These are phyloP conservation scores for Gelatoporia subvermispora DNA, from an alignment of 768 basidiomycete species.

Conservation along the genomic window DNA sequence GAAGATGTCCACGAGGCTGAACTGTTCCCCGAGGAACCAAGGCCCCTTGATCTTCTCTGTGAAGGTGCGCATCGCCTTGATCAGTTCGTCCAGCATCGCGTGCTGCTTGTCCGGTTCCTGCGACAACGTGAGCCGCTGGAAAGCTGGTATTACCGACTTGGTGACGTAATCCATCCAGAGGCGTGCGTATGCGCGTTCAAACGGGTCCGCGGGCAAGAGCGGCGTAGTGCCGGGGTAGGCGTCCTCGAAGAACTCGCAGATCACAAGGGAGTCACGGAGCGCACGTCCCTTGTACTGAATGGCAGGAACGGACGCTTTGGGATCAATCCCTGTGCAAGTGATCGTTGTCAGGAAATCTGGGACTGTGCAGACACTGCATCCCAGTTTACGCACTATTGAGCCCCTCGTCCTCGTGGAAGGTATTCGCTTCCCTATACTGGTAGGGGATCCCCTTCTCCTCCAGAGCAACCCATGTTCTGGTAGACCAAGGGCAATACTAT, in stretches of 20 bases:
- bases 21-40: slow-evolving; percentile 52
- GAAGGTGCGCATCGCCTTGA: slow-evolving; percentile 32
- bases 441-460: slow-evolving; percentile 66
- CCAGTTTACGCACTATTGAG: slow-evolving; percentile 38
- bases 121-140: slow-evolving; percentile 35
- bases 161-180: slow-evolving; percentile 54
- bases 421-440: slow-evolving; percentile 62
- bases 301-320: slow-evolving; percentile 64
- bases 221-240: slow-evolving; percentile 42
- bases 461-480: slow-evolving; percentile 60
- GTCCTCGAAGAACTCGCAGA: slow-evolving; percentile 67
- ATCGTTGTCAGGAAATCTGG: too few relatives aligned
- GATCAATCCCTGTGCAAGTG: slow-evolving; percentile 44
- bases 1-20: slow-evolving; percentile 48
- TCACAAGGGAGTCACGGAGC: slow-evolving; percentile 59
- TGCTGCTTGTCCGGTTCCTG: slow-evolving; percentile 34
- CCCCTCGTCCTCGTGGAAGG: slow-evolving; percentile 64
- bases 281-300: slow-evolving; percentile 47
- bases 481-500: slow-evolving; percentile 54
- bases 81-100: slow-evolving; percentile 32
- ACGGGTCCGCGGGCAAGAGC: slow-evolving; percentile 48
- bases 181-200: slow-evolving; percentile 44
- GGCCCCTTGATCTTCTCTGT: slow-evolving; percentile 39
- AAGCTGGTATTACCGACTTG: slow-evolving; percentile 49
- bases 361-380: too few relatives aligned